Percentiles rank a stretch among this genome's conserved stretches.
Conservation (phyloP, 495 filamentous ascomycete genomes). For the Penicillium macrosclerotiorum region DNA sequence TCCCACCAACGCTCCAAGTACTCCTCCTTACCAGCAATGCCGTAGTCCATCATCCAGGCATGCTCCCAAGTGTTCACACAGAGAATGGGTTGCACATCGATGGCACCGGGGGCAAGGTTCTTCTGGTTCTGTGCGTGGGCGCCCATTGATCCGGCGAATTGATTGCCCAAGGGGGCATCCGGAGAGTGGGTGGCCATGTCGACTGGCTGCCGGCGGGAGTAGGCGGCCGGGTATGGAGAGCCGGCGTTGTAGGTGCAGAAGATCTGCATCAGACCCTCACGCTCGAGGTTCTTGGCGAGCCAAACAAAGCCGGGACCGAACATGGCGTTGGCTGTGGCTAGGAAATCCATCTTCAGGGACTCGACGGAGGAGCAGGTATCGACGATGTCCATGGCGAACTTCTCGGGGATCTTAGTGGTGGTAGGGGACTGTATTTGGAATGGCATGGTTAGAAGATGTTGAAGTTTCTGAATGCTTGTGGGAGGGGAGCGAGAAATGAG, state of each 20-base stretch:
- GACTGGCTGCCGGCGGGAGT: conserved; percentile 73
- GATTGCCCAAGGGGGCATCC: conserved; percentile 36
- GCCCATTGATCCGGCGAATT: conserved; percentile 53
- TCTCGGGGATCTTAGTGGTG: conserved; percentile 49
- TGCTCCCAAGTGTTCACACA: conserved; percentile 98
- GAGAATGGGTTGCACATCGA: conserved; percentile 70
- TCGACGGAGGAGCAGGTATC: conserved; percentile 75
- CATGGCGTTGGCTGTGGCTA: conserved; percentile 82
- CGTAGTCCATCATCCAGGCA: conserved; percentile 83
- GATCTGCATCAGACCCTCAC: conserved; percentile 61
- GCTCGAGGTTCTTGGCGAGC: conserved; percentile 64
- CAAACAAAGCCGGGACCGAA: conserved; percentile 98
- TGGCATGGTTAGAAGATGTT: neutral
- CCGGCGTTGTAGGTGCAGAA: conserved; percentile 90
- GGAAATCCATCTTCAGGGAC: conserved; percentile 73
- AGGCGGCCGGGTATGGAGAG: conserved; percentile 78
- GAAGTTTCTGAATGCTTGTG: neutral
- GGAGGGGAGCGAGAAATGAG: conserved; percentile 2
- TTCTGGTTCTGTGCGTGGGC: conserved; percentile 39
- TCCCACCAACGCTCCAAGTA: conserved; percentile 87
- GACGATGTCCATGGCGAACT: conserved; percentile 49
- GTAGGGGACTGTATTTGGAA: conserved; percentile 38
- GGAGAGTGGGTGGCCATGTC: conserved; percentile 73
- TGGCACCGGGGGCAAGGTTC: conserved; percentile 63
- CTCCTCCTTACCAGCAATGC: conserved; percentile 70